Conservation (phyloP, 2,329 filamentous ascomycete species). For the Sporothrix inflata region DNA sequence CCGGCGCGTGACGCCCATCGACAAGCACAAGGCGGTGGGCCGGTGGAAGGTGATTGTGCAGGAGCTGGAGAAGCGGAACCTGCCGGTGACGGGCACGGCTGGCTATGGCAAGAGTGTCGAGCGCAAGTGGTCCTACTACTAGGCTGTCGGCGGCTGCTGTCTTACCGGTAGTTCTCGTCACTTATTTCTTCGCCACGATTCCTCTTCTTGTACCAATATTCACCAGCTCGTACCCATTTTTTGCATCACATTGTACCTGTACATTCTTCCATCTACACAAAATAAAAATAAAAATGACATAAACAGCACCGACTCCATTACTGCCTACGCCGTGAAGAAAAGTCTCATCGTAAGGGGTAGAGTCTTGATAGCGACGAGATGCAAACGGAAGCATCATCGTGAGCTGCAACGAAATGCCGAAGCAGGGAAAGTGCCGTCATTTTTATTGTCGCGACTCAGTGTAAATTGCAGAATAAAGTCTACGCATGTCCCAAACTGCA, state of each 20-base stretch:
- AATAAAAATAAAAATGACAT: slow-evolving; percentile 4
- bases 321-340: too few relatives aligned
- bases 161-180: too few relatives aligned
- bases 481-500: too few relatives aligned
- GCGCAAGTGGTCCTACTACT: slow-evolving; percentile 32
- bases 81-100: slow-evolving; percentile 39
- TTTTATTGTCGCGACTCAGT: not conserved
- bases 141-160: not conserved
- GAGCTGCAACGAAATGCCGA: not conserved
- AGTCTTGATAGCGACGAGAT: too few relatives aligned
- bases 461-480: not conserved
- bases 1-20: slow-evolving; percentile 68
- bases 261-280: not conserved
- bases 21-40: slow-evolving; percentile 64
- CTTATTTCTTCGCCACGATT: not conserved
- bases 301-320: not conserved
- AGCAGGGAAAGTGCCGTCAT: not conserved
- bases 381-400: not conserved
- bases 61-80: slow-evolving; percentile 39
- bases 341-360: too few relatives aligned
- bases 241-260: slow-evolving; percentile 12
- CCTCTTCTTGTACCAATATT: slow-evolving; percentile 18
- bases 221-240: not conserved
- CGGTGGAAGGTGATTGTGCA: slow-evolving; percentile 46
- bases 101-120: slow-evolving; percentile 34